Base-by-base conservation (phyloP, 108 stramenopile species). In the Cyclotella cryptica region DNA sequence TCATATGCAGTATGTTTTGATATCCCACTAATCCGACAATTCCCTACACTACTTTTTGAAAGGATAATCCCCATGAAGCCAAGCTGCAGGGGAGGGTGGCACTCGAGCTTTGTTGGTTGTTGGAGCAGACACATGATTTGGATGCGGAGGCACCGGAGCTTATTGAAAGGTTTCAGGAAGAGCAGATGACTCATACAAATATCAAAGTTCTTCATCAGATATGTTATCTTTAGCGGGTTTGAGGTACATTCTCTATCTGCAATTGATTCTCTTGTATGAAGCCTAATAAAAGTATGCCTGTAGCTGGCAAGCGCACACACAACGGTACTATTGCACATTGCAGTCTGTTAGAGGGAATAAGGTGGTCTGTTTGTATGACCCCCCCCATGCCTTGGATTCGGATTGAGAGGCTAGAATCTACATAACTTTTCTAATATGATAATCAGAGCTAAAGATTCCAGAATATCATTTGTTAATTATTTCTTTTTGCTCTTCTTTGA, bases 11-110 rank as follows among this genome's bases (percentile, higher is more conserved):
- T 29, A 3, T 26, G 14, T 29, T 21, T 59, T 59, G 28, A 21
- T 59, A 15, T 14, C 29, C 14, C 14, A 26, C 10, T 11, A 59
- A 11, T 2, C 47, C 49, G 10, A 18, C 14, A 19, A 47, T 47
- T 21, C 10, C 30, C 39, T n/a, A 17, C 29, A 51, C 22, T n/a
- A n/a, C n/a, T n/a, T 40, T 39, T 44, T 43, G 24, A 58, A 59
- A 78, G 84, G 96, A 96, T 87, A 96, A 96, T 68, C 96, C 96
- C n/a, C 89, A 90, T 40, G 96, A 96, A 83, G 93, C 93, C 39
- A 81, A 88, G 52, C 51, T 88, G 43, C 92, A 94, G 71, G 96
- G 96, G 29, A 80, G 81, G 58, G 90, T 93, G 11, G 89, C 90
- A 29, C 78, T 94, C 71, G 92, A 94, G 45, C 80, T 96, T 40